Base-by-base conservation (phyloP, 2,329 filamentous ascomycete genomes). In the Cladobotryum mycophilum region DNA sequence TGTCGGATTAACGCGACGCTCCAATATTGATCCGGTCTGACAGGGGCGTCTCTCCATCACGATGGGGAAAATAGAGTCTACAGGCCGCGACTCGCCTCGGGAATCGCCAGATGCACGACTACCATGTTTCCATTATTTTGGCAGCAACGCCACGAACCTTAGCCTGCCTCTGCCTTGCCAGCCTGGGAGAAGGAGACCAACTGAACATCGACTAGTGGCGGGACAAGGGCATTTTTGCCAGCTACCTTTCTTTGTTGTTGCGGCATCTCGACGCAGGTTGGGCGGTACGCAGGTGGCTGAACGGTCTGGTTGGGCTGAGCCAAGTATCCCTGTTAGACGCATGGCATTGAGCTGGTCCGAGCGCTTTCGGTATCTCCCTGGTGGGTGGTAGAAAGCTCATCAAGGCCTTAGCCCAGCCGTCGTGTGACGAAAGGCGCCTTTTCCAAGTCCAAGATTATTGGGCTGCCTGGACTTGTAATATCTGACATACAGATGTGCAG, bases 291-390 rank as follows among this genome's bases (percentile, higher is more conserved):
- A 51, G 37, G 41, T 51, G 45, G 49, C 49, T 47, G 49, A 41
- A 22, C 44, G 34, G 38, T 30, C 35, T 48, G 49, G 49, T 51
- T 51, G 41, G 49, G 49, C 45, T 51, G 49, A 48, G 35, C 45
- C 40, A 18, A 37, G 40, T 37, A 45, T 47, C 49, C 49, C 49
- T 44, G 45, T 45, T 35, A 38, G 45, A 51, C 44, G 46, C 49
- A 47, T 44, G 45, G 45, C 45, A 46, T 38, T 38, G 43, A 8
- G 48, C 18, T 51, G 48, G 48, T 35, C 34, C 34, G 42, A 51
- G 45, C 41, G 33, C 41, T 43, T 37, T 37, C 41, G 45, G 22
- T 41, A 34, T 41, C 22, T 47, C n/a, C n/a, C 12, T 43, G 45
- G 40, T 25, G 38, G 41, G 38, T 17, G 41, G 44, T 20, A 38